phyloP scores from a whole-genome alignment of 441 rosid genomes.

The Isatis lusitanica region DNA sequence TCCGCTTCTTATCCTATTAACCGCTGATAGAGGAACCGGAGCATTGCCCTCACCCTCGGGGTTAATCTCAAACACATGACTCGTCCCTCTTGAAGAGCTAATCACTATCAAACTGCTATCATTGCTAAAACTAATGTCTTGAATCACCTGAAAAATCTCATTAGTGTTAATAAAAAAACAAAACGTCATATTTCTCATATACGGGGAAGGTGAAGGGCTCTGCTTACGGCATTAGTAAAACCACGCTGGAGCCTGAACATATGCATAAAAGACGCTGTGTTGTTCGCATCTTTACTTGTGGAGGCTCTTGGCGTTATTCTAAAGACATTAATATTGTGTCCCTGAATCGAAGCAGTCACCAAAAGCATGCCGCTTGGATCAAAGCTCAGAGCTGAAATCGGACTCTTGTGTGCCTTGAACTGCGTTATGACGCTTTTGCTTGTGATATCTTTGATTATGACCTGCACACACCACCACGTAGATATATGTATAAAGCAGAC shows the following conservation, averaged over 20 bases:
- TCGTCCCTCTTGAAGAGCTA: conserved; percentile 91
- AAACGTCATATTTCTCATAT: background rate
- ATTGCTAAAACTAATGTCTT: conserved; percentile 84
- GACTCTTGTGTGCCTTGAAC: conserved; percentile 94
- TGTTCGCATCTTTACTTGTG: conserved; percentile 35
- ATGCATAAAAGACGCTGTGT: conserved; percentile 60
- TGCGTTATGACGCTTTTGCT: conserved; percentile 68
- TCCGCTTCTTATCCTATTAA: conserved; percentile 80
- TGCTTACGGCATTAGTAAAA: conserved; percentile 83
- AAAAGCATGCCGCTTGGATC: conserved; percentile 88
- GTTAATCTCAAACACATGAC: conserved; percentile 84
- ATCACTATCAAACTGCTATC: conserved; percentile 88
- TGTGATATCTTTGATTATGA: conserved; percentile 74
- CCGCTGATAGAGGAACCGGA: conserved; percentile 75
- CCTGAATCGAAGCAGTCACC: conserved; percentile 91
- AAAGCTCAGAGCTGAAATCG: conserved; percentile 85
- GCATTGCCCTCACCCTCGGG: conserved; percentile 56
- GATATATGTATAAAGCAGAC: background rate
- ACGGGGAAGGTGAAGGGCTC: conserved; percentile 8
- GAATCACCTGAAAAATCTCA: conserved; percentile 69
- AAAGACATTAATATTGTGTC: conserved; percentile 87
- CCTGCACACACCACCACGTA: conserved; percentile 49
- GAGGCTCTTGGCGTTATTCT: conserved; percentile 69
- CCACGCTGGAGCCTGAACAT: conserved; percentile 93
- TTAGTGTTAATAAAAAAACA: conserved; percentile 3